Conservation (phyloP, 805 yeast species). For the Saturnispora ahearnii region DNA sequence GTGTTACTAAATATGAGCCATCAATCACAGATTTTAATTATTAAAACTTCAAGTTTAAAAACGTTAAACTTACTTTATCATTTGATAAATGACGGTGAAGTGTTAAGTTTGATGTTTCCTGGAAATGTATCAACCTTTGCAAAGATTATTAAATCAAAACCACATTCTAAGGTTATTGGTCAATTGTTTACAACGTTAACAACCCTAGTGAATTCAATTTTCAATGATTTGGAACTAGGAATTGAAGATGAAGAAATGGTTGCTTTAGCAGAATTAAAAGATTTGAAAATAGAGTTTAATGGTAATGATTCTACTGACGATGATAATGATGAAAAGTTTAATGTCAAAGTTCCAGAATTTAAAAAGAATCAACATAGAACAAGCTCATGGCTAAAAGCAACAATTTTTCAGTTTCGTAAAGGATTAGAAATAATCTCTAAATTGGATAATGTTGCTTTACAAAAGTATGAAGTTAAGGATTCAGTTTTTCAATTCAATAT, state of each 20-base stretch:
- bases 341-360: constrained; percentile 1
- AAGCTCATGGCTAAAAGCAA: constrained; percentile 46
- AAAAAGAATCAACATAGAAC: constrained; percentile 30
- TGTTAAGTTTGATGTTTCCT: constrained; percentile 40
- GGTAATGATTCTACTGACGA: constrained; percentile 2
- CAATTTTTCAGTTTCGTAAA: constrained; percentile 39
- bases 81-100: constrained; percentile 37
- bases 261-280: constrained; percentile 14
- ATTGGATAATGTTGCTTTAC: constrained; percentile 12
- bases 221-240: constrained; percentile 34
- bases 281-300: neutral
- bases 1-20: constrained; percentile 32
- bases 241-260: constrained; percentile 9
- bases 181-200: constrained; percentile 26
- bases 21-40: constrained; percentile 19
- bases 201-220: constrained; percentile 28
- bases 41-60: constrained; percentile 28
- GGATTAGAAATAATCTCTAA: constrained; percentile 33
- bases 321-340: constrained; percentile 7
- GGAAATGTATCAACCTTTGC: constrained; percentile 40
- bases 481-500: constrained; percentile 26
- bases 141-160: constrained; percentile 28
- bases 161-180: constrained; percentile 32
- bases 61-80: constrained; percentile 30
- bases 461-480: constrained; percentile 28